These are phyloP conservation scores for Acanthochlamys bracteata DNA, from an alignment of 106 monocot genomes.

Conservation along the genomic window DNA sequence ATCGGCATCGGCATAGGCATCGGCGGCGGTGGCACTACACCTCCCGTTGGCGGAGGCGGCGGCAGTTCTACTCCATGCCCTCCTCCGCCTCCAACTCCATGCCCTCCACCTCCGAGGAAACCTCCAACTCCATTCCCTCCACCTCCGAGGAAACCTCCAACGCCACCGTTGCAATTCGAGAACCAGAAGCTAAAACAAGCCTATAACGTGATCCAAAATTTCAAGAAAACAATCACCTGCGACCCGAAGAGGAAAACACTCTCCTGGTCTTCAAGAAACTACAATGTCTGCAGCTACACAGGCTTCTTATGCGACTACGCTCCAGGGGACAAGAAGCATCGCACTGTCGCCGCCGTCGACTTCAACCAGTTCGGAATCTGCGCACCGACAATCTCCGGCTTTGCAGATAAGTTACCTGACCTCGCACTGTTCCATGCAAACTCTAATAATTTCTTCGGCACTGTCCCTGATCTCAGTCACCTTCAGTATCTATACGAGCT, in stretches of 20 bases:
- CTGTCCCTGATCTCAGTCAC: slow-evolving; percentile 32
- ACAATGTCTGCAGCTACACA: slow-evolving; percentile 29
- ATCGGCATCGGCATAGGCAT: slow-evolving; percentile 6
- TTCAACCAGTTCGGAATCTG: slow-evolving; percentile 34
- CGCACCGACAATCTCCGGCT: slow-evolving; percentile 29
- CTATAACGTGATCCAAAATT: slow-evolving; percentile 25
- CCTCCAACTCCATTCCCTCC: not conserved
- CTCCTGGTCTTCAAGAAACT: slow-evolving; percentile 18
- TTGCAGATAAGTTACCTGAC: slow-evolving; percentile 39
- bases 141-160: not conserved
- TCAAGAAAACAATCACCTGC: slow-evolving; percentile 42
- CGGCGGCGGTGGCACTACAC: slow-evolving; percentile 6
- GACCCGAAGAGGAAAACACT: slow-evolving; percentile 21
- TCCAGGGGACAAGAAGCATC: slow-evolving; percentile 13
- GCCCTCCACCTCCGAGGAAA: not conserved
- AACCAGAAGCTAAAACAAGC: slow-evolving; percentile 24
- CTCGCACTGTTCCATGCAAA: slow-evolving; percentile 58
- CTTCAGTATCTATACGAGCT: slow-evolving; percentile 56
- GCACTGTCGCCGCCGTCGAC: slow-evolving; percentile 39
- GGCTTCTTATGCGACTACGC: slow-evolving; percentile 49
- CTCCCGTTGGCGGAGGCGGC: not conserved
- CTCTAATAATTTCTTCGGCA: slow-evolving; percentile 44
- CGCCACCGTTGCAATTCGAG: slow-evolving; percentile 14
- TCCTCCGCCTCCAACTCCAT: not conserved
- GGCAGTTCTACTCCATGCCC: not conserved